Evolutionary conservation across 768 basidiomycete genomes (phyloP).

Genomic region (Udeniomyces megalosporus): DNA sequence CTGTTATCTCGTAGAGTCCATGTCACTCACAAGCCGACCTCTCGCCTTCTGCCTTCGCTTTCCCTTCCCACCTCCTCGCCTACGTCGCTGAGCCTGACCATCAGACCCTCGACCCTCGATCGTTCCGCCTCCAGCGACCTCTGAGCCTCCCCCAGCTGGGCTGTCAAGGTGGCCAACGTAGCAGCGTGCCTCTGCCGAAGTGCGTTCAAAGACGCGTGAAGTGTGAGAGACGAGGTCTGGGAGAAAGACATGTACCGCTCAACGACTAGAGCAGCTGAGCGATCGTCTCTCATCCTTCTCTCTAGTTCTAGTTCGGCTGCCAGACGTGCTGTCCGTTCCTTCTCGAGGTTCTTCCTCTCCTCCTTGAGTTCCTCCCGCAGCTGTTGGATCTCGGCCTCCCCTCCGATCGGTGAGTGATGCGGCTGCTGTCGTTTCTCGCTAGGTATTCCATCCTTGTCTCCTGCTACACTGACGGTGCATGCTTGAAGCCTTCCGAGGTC

Average conservation of each 20-base stretch:
- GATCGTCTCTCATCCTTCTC: slow-evolving; percentile 45
- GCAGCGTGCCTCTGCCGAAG: slow-evolving; percentile 49
- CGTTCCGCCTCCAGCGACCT: slow-evolving; percentile 36
- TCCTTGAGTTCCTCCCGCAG: slow-evolving; percentile 33
- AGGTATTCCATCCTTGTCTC: background rate
- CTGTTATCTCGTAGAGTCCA: background rate
- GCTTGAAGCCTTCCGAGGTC: background rate
- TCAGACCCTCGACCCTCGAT: slow-evolving; percentile 37
- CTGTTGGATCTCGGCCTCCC: background rate
- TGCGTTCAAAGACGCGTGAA: slow-evolving; percentile 45
- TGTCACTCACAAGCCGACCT: slow-evolving; percentile 48
- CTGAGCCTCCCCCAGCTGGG: slow-evolving; percentile 37
- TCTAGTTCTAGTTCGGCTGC: slow-evolving; percentile 40
- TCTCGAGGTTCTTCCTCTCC: slow-evolving; percentile 34
- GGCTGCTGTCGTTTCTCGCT: background rate
- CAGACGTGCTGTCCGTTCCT: slow-evolving; percentile 37
- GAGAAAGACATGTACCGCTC: slow-evolving; percentile 80
- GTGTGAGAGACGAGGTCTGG: slow-evolving; percentile 49
- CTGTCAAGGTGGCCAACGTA: slow-evolving; percentile 42
- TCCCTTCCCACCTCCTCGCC: slow-evolving; percentile 56
- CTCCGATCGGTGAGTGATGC: background rate
- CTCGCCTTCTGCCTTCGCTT: slow-evolving; percentile 52
- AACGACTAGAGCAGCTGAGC: slow-evolving; percentile 66
- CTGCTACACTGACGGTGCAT: background rate
- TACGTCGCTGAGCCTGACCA: slow-evolving; percentile 48